Base-by-base conservation (phyloP, 2,329 filamentous ascomycete genomes). In the Lojkania enalia region DNA sequence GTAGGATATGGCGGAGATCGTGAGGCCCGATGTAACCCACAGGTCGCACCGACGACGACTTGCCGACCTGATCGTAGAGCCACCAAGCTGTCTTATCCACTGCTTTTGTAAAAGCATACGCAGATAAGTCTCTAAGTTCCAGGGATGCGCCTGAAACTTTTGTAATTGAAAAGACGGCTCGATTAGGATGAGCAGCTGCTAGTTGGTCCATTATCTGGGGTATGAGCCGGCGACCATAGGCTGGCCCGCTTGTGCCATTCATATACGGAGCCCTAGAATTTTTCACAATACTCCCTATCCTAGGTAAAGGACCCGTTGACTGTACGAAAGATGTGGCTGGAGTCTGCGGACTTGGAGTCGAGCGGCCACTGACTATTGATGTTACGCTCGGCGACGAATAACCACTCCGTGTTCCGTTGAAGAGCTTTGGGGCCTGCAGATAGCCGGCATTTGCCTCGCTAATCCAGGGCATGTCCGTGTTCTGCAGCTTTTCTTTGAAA, bases 1-100 rank as follows among this genome's bases (percentile, higher is more conserved):
- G 18, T 7, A 74, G 58, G 7, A 52, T 54, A 43, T 74, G 72
- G 5, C 64, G 56, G 13, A 69, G 41, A 46, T 74, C 72, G 64
- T 20, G 54, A 9, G 58, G 58, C 16, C 62, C 62, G 12, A 65
- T 51, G 23, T 66, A 66, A 9, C 49, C 51, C 20, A 64, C 21
- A 4, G 56, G 58, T 15, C 49, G 44, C 12, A 60, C 54, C 1
- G 35, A 44, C 11, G 30, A 21, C 2, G 54, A 52, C 4, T 38
- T 42, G 3, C 63, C 64, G 13, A 71, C 39, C 2, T 48, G 52
- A 1, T 52, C 15, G 0, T 43, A 42, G 13, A 71, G 42, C 48
- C 53, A 67, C 51, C 56, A 60, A 6, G 67, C 60, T 13, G 61
- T 39, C 5, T 66, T 61, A 38, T 71, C 65, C 4, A 71, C 51